A percentile compares a stretch with the other conserved stretches of the same genome.
Conservation (phyloP, 805 yeast genomes). For the Nakazawaea wyomingensis region DNA sequence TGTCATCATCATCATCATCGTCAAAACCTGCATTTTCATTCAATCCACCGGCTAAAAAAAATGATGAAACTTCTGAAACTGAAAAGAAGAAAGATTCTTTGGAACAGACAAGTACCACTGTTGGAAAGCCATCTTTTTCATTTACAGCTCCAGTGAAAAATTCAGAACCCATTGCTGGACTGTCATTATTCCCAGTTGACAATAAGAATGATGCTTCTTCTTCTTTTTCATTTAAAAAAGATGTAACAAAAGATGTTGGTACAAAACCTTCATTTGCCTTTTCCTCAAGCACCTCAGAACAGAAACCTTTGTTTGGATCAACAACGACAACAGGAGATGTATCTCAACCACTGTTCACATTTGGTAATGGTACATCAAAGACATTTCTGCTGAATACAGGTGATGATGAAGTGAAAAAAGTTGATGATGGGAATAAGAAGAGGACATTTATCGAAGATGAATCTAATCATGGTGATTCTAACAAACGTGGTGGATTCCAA, state of each 20-base stretch:
- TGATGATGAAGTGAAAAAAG: neutral
- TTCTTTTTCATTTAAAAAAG: neutral
- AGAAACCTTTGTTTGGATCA: no score
- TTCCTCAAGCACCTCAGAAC: no score
- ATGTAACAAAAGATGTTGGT: neutral
- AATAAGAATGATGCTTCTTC: neutral
- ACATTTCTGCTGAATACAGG: neutral
- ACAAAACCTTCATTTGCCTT: neutral
- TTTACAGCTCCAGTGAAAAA: no score
- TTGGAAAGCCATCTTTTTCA: neutral
- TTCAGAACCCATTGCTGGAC: no score
- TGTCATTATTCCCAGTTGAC: neutral
- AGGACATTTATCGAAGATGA: neutral
- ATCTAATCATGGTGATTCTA: neutral
- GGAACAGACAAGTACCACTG: no score
- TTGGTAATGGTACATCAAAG: neutral
- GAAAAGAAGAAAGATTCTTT: no score
- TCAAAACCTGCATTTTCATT: constrained; percentile 8
- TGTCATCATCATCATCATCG: no score
- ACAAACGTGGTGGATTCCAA: neutral
- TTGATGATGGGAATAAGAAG: neutral
- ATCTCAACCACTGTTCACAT: constrained; percentile 2
- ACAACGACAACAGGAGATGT: neutral
- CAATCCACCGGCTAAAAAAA: neutral
- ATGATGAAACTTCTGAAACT: neutral